Percentiles rank a stretch among this genome's conserved stretches.
Evolutionary conservation across 441 rosid species (phyloP).

Genomic region (Eruca vesicaria): DNA sequence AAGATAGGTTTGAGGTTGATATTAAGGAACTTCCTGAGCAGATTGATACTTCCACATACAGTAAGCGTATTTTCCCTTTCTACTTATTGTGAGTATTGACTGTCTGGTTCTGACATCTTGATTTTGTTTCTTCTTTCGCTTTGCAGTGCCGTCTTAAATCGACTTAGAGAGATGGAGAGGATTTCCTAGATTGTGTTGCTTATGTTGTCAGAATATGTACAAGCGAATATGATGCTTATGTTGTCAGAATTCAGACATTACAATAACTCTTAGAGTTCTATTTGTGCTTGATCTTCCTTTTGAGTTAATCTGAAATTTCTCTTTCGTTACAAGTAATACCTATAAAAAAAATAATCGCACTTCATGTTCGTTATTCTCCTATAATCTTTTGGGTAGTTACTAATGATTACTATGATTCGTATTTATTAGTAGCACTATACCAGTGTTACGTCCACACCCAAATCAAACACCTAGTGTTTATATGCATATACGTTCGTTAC

Average conservation of each 20-base stretch:
- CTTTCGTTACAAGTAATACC: not conserved
- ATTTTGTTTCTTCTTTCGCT: not conserved
- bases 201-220: not conserved
- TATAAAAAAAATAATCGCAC: too few species aligned
- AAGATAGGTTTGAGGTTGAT: slow-evolving; percentile 96
- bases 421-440: not conserved
- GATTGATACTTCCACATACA: slow-evolving; percentile 93
- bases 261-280: not conserved
- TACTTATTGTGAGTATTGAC: not conserved
- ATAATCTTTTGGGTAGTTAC: not conserved
- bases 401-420: not conserved
- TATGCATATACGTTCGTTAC: not conserved
- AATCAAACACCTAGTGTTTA: too few species aligned
- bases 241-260: not conserved
- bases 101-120: not conserved
- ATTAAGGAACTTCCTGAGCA: slow-evolving; percentile 98
- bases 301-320: not conserved
- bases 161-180: not conserved
- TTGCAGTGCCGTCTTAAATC: slow-evolving; percentile 20
- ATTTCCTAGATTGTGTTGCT: not conserved
- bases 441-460: not conserved
- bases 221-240: not conserved
- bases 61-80: slow-evolving; percentile 43
- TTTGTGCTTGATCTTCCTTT: not conserved
- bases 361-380: not conserved